Percentiles rank a stretch among this genome's conserved stretches.
phyloP scores from a whole-genome alignment of 1,139 yeast species.

The Eremothecium gossypii region DNA sequence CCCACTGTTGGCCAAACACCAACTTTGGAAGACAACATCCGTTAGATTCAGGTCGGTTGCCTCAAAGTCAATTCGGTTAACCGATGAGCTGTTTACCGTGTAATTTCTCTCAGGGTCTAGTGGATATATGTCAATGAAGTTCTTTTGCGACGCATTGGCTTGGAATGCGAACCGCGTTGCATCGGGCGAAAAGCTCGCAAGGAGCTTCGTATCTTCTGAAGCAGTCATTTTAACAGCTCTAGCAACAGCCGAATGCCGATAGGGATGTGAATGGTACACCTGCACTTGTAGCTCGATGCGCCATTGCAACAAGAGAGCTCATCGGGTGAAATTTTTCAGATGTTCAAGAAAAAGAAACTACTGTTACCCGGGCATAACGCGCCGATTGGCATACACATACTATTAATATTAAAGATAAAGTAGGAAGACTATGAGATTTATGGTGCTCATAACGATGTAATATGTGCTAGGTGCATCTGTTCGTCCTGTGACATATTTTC shows the following conservation, averaged over 20 bases:
- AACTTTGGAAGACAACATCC: constrained; percentile 20
- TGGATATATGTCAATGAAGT: constrained; percentile 27
- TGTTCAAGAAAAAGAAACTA: constrained; percentile 1
- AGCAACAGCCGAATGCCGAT: too few species aligned
- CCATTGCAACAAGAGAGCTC: neutral
- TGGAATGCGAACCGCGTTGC: constrained; percentile 28
- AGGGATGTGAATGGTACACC: too few species aligned
- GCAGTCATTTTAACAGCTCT: constrained; percentile 1
- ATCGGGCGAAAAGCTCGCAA: constrained; percentile 27
- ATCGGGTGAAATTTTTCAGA: constrained; percentile 4
- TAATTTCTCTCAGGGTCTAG: constrained; percentile 21
- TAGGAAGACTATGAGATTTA: neutral
- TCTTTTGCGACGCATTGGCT: constrained; percentile 23
- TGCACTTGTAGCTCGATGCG: too few species aligned
- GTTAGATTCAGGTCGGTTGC: constrained; percentile 22
- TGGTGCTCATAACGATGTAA: constrained; percentile 10
- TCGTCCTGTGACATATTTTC: constrained; percentile 30
- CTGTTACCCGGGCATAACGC: constrained; percentile 3
- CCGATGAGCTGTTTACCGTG: constrained; percentile 25
- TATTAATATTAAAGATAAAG: neutral
- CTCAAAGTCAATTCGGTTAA: constrained; percentile 26
- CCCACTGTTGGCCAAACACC: constrained; percentile 18
- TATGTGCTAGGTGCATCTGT: constrained; percentile 26
- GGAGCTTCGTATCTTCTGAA: constrained; percentile 10
- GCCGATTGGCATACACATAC: neutral